Conservation (phyloP, 1,284 basidiomycete species). For the Baeospora myosura region DNA sequence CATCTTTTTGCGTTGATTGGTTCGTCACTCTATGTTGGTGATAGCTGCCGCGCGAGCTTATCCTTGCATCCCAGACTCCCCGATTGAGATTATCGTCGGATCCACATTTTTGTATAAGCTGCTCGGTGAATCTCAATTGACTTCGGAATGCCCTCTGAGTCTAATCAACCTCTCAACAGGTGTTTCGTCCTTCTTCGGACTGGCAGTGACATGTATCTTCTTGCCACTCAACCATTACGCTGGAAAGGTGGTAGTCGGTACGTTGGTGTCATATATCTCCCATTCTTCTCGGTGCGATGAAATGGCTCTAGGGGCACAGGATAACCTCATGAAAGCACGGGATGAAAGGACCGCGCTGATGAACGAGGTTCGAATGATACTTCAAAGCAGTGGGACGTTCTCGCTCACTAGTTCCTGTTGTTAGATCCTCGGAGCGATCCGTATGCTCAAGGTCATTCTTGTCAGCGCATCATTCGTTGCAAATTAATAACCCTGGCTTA, state of each 20-base stretch:
- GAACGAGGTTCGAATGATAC: constrained; percentile 62
- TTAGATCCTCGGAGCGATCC: constrained; percentile 76
- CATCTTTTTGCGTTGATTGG: constrained; percentile 66
- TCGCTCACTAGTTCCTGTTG: background rate
- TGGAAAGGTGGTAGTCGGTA: constrained; percentile 75
- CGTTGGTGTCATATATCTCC: constrained; percentile 17
- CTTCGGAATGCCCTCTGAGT: background rate
- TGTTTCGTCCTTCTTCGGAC: constrained; percentile 73
- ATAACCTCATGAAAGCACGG: constrained; percentile 86
- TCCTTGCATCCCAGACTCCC: constrained; percentile 50
- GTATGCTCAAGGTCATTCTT: constrained; percentile 77
- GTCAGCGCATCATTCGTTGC: background rate
- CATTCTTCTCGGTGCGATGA: background rate
- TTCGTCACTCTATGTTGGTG: constrained; percentile 21
- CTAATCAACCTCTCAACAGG: constrained; percentile 22
- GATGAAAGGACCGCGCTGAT: constrained; percentile 87
- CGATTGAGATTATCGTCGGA: constrained; percentile 80
- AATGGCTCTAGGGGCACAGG: constrained; percentile 43
- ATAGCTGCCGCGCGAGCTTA: background rate
- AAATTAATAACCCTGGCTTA: background rate
- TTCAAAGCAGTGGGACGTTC: background rate
- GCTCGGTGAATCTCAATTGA: constrained; percentile 48
- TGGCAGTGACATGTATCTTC: constrained; percentile 78
- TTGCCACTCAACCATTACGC: constrained; percentile 85
- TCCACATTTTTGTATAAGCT: constrained; percentile 76